Base-by-base conservation (phyloP, 148 eudicot species). In the Heliamphora exappendiculata region DNA sequence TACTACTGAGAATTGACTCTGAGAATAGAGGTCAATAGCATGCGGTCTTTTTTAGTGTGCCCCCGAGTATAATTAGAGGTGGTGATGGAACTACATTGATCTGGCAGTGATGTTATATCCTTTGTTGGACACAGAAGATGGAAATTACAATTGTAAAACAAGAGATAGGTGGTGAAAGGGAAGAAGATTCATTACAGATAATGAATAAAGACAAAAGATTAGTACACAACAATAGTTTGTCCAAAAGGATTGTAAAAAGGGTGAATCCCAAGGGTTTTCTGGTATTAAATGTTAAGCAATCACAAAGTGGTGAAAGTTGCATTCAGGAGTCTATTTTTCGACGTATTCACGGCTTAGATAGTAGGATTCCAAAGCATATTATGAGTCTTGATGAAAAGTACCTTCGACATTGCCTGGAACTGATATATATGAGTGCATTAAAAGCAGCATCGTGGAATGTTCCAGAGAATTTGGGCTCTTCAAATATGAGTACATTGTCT, bases 341-440 rank as follows among this genome's bases (percentile, higher is more conserved):
- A 17, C 59, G 53, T n/a, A 54, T 80, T 49, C 70, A 29, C 22
- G 70, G 67, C 29, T 58, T 70, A 29, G 63, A 75, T 36, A 75
- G 59, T 26, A 71, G 60, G 33, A 60, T 85, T 34, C 90, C 90
- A 7, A 85, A 67, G 72, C 81, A 85, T 65, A 75, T 87, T 16
- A 75, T 86, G 36, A 81, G 84, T 78, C 70, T 78, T 20, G 91
- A 87, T 31, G 93, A 89, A 58, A 86, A 78, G 75, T 89, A 86
- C 79, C 78, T 86, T 54, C 78, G 81, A 68, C 80, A 74, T 72
- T 87, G 93, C 88, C 84, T 89, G 26, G 83, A 86, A 70, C 41
- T 64, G 63, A 84, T 89, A 72, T 85, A 82, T 59, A 34, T 75
- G 7, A 78, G 50, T 71, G 85, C 91, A 47, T 22, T 77, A 36